Evolutionary conservation across 169 alveolate genomes (phyloP).

Genomic region (Plasmodium gaboni): DNA sequence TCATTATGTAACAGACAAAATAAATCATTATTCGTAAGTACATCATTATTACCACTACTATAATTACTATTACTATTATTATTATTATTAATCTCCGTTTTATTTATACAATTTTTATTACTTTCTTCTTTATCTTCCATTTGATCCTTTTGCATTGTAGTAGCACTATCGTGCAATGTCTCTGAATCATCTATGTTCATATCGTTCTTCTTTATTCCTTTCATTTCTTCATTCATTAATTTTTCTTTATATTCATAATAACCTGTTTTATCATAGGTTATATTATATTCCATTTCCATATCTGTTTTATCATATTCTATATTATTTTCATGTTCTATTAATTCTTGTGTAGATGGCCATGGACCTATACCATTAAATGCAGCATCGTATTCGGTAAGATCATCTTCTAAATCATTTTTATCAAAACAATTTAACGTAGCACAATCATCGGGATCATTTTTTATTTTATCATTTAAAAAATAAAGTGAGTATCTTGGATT

Average conservation of each 20-base stretch:
- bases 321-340: slow-evolving; percentile 72
- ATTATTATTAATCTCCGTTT: too few species aligned
- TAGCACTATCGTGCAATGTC: not conserved
- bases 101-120: not conserved
- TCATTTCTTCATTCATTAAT: slow-evolving; percentile 3
- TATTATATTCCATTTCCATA: slow-evolving; percentile 59
- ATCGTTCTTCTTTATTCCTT: not conserved
- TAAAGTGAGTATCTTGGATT: slow-evolving; percentile 54
- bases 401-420: slow-evolving; percentile 75
- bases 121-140: not conserved
- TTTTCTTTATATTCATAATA: slow-evolving; percentile 21
- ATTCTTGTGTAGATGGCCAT: slow-evolving; percentile 79
- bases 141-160: not conserved
- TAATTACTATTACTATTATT: not conserved
- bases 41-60: not conserved
- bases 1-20: too few species aligned
- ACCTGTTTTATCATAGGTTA: slow-evolving; percentile 39
- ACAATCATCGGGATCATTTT: slow-evolving; percentile 12
- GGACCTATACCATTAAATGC: slow-evolving; percentile 82
- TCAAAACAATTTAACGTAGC: slow-evolving; percentile 34
- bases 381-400: slow-evolving; percentile 83
- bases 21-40: too few species aligned
- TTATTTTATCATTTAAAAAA: slow-evolving; percentile 7
- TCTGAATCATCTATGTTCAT: not conserved
- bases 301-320: slow-evolving; percentile 72